Evolutionary conservation across 2,329 filamentous ascomycete genomes (phyloP), one percentile per base, ranked within the genome.

Genomic region (Nectriaceae sp.): DNA sequence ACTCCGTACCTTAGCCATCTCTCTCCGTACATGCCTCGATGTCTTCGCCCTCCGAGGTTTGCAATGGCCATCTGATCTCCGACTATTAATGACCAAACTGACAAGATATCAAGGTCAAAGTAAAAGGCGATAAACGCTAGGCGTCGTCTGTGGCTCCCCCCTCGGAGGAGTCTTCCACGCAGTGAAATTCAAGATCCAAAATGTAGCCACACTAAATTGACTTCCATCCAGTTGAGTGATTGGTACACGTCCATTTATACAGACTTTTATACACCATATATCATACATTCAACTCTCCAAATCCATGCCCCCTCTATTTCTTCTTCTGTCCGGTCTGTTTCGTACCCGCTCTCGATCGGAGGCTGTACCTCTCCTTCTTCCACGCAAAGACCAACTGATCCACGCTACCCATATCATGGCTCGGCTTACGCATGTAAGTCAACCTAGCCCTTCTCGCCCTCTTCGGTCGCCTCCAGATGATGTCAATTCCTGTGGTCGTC

Each of bases 351-450:
- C 62, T 65, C 46, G 66, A 65, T 26, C 72, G 62, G 54, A 74
- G 63, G 20, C 71, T 64, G 49, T 69, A 68, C 49, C 71, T 65
- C 65, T 75, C 72, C 69, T 72, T 74, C 66, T 72, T 75, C 73
- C 73, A 75, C 11, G 72, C 71, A 55, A 68, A 69, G 49, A 96
- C 90, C 63, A 93, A 77, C 57, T 88, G 84, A 69, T 95, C 89
- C 55, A 96, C 89, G 62, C 83, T 90, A 53, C 91, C 89, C 73
- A 90, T 83, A 72, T 96, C 91, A 71, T 96, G 91, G 73, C 86
- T 88, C 50, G 89, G 84, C 76, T 92, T 78, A 66, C 92, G 83
- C 88, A 99, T 88, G 71, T 93, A 97, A 63, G 89, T 96, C 70
- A 99, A 77, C 59, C 90, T 80, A 21, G 92, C 93, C 63, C 94